A percentile compares a stretch with the other conserved stretches of the same genome.
These are phyloP conservation scores for Silene uniflora DNA, from an alignment of 148 eudicot species.

Conservation along the genomic window DNA sequence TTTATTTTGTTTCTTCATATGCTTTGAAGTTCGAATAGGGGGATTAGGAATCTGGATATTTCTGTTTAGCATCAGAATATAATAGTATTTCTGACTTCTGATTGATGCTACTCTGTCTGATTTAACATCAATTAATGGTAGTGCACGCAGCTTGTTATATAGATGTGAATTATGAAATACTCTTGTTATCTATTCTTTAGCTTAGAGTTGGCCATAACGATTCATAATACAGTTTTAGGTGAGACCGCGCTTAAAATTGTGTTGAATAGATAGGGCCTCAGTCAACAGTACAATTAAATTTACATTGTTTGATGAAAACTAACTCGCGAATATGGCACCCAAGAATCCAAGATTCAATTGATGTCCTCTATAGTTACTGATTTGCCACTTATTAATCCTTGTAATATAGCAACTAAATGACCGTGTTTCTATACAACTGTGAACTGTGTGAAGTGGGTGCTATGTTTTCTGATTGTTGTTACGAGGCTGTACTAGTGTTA, in stretches of 20 bases:
- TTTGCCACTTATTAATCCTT: no score
- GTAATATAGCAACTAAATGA: no score
- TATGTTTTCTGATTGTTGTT: background rate
- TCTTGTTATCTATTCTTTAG: background rate
- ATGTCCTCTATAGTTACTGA: background rate
- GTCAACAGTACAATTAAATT: background rate
- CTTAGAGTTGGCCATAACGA: no score
- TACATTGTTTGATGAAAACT: background rate
- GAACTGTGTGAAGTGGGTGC: background rate
- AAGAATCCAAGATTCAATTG: background rate
- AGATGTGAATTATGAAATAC: background rate
- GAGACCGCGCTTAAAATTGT: no score
- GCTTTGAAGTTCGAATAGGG: background rate
- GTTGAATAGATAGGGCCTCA: slow-evolving; percentile 2
- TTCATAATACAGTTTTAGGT: no score
- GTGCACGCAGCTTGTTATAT: background rate
- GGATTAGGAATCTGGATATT: background rate
- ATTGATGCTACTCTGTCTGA: background rate
- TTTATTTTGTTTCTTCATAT: background rate
- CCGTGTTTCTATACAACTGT: background rate
- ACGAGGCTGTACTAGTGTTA: background rate
- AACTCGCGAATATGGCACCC: background rate
- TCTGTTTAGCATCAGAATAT: background rate
- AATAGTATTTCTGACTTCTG: background rate
- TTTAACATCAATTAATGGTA: background rate